phyloP scores from a whole-genome alignment of 1,284 basidiomycete genomes.

The Cutaneotrichosporon dermatis region DNA sequence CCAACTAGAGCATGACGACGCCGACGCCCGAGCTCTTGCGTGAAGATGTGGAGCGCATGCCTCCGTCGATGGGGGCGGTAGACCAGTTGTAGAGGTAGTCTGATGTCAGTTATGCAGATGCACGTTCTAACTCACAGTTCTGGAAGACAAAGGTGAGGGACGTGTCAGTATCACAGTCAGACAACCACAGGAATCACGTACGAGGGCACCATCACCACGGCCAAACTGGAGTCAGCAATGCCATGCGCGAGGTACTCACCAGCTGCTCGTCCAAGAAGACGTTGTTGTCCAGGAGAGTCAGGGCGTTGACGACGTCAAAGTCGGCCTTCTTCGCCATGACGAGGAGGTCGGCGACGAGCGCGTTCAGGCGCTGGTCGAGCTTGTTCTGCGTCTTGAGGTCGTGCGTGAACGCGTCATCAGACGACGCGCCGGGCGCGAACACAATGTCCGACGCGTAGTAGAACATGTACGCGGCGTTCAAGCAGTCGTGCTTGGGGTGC shows the following conservation, averaged over 20 bases:
- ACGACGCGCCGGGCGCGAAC: slow-evolving; percentile 29
- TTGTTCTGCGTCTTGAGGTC: slow-evolving; percentile 58
- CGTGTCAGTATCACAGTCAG: not conserved
- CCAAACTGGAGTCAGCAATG: slow-evolving; percentile 63
- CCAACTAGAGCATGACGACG: slow-evolving; percentile 46
- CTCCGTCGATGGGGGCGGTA: slow-evolving; percentile 70
- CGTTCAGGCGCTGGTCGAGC: slow-evolving; percentile 67
- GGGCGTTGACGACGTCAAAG: slow-evolving; percentile 94
- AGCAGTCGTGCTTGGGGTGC: slow-evolving; percentile 43
- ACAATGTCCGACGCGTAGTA: slow-evolving; percentile 53
- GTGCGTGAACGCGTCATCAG: slow-evolving; percentile 30
- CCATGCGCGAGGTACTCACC: slow-evolving; percentile 51
- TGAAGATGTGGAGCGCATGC: slow-evolving; percentile 28
- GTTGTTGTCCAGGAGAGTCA: slow-evolving; percentile 92
- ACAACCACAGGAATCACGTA: slow-evolving; percentile 52
- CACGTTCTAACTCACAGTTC: slow-evolving; percentile 31
- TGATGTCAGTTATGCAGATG: slow-evolving; percentile 10
- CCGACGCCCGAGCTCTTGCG: slow-evolving; percentile 45
- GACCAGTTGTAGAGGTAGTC: slow-evolving; percentile 91
- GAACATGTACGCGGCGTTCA: slow-evolving; percentile 56
- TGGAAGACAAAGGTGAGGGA: slow-evolving; percentile 4
- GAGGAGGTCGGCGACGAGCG: slow-evolving; percentile 71
- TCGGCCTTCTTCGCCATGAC: slow-evolving; percentile 72
- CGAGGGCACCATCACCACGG: slow-evolving; percentile 76
- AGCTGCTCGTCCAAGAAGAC: slow-evolving; percentile 74